Base-by-base conservation (phyloP, 768 basidiomycete genomes). In the Termitomyces sp. region DNA sequence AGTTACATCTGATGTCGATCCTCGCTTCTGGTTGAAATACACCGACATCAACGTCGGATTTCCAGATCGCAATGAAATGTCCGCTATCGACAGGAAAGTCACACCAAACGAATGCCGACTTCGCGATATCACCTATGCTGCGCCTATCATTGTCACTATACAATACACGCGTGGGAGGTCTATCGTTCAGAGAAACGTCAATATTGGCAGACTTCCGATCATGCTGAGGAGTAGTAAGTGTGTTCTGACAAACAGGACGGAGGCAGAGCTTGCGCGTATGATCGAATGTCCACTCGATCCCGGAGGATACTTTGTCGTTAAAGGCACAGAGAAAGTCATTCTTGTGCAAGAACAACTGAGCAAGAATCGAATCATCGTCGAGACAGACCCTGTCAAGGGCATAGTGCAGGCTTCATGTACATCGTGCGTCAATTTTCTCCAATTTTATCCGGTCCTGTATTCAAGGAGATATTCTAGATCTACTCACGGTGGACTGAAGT, bases 351-450 rank as follows among this genome's bases (percentile, higher is more conserved):
- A 98, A 69, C 97, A 99, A 73, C 73, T 98, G 66, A 95, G 92
- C 79, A 98, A 98, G 79, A 98, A 99, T 71, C 84, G 97, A 41
- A 99, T 99, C 67, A 98, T 99, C 62, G 97, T 99, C 59, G 97
- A 98, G 76, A 90, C 88, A 6, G 97, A 98, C 71, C 73, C 80
- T 21, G 85, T 85, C 41, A 98, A 98, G 71, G 91, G 91, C 5
- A 76, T 88, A 39, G 94, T 97, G 0, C 93, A 93, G 68, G 94
- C 96, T 3, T 94, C 93, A 4, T 97, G 95, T 72, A 98, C 95
- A 49, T 97, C 94, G 91, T 95, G 65, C 68, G 93, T 78, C 28
- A 23, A 17, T 9, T 55, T 50, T 47, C 55, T 51, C 8, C 34
- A 30, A n/a, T n/a, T 42, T 25, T 32, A 23, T 35, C 21, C 5